These are phyloP conservation scores for Brachypodium distachyon DNA, from an alignment of 202 grass and related monocot species.

Conservation along the genomic window DNA sequence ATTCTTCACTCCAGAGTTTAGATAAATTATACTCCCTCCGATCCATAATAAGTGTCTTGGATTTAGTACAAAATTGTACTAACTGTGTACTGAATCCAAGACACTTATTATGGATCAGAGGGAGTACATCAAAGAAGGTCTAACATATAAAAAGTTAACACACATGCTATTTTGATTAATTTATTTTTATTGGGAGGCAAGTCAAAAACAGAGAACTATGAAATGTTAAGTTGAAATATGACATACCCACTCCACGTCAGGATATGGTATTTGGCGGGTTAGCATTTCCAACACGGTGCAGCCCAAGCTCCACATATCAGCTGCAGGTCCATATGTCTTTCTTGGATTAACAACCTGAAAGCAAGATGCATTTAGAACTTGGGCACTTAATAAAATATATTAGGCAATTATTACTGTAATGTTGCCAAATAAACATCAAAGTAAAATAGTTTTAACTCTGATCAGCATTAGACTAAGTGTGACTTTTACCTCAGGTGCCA, in stretches of 20 bases:
- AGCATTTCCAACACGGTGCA: constrained; percentile 99
- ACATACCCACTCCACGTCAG: constrained; percentile 86
- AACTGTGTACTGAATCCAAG: too few species aligned
- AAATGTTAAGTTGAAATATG: constrained; percentile 10
- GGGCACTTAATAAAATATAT: background rate
- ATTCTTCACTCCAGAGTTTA: background rate
- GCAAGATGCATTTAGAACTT: constrained; percentile 11
- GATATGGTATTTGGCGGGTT: constrained; percentile 88
- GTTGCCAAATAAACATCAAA: background rate
- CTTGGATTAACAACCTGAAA: constrained; percentile 92
- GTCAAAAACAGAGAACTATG: background rate
- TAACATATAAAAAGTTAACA: background rate
- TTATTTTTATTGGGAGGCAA: background rate
- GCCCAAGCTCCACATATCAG: constrained; percentile 98
- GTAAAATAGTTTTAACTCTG: background rate
- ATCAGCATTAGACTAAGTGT: background rate
- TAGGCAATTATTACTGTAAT: background rate
- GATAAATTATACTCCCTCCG: too few species aligned
- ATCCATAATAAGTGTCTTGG: too few species aligned
- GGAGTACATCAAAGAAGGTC: background rate
- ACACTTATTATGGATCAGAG: too few species aligned
- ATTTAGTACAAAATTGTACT: too few species aligned
- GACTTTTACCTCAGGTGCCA: constrained; percentile 93
- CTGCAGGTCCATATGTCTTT: constrained; percentile 77
- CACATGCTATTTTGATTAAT: too few species aligned